Base-by-base conservation (phyloP, 2,329 filamentous ascomycete species). In the Furcasterigmium furcatum region DNA sequence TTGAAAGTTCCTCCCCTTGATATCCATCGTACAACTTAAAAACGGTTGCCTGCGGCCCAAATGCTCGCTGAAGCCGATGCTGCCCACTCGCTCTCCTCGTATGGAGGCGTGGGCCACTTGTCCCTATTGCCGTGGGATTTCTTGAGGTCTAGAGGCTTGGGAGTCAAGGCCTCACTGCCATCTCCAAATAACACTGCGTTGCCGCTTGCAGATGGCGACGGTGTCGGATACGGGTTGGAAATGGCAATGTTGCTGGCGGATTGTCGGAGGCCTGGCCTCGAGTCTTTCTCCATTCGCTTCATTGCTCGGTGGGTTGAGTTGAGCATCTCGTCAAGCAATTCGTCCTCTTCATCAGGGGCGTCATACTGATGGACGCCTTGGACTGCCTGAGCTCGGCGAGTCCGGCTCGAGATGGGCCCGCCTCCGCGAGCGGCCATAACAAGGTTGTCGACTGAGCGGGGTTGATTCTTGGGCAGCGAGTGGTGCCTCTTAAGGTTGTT, bases 71-170 rank as follows among this genome's bases (percentile, higher is more conserved):
- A 82, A 24, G 89, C 87, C 35, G 88, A 85, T 9, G 87, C 83
- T 16, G 87, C 90, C 92, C 91, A 97, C 63, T 96, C 91, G 52
- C 85, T 84, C 57, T 95, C 91, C 59, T 96, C 91, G 56, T 96
- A 96, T 4, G 94, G 92, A 19, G 94, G 94, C 14, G 94, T 97
- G 4, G 91, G 92, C 87, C 91, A 96, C 68, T 96, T 94, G 58
- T 79, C 73, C 24, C 72, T 68, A 18, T 40, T 35, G 25, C 48
- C 48, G 12, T 67, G 62, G 1, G 70, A 58, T 72, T 79, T 77
- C 61, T 82, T 81, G 45, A 88, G 82, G 54, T 88, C 79, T 52
- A 91, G 66, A 10, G 88, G 87, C 64, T 86, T 88, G 9, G 85
- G 81, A 2, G 85, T 79, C 27, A 84, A 65, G 1, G 72, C 72